Percentiles rank a stretch among this genome's conserved stretches.
Evolutionary conservation across 768 basidiomycete genomes (phyloP).

Genomic region (Hygrophoropsis aurantiaca): DNA sequence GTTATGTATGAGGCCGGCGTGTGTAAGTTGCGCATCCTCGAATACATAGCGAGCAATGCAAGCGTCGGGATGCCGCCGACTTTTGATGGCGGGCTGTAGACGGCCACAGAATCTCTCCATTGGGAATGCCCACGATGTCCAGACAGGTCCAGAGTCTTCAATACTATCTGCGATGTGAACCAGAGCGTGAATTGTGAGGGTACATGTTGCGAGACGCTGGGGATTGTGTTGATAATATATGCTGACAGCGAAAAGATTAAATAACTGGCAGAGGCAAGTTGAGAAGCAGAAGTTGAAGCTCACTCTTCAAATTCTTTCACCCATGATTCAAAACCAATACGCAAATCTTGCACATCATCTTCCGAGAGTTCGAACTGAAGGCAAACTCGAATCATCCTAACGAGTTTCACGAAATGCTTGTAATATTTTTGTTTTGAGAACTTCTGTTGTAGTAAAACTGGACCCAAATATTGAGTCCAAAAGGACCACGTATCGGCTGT

Average conservation of each 20-base stretch:
- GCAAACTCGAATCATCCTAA: constrained; percentile 35
- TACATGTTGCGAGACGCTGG: too few relatives aligned
- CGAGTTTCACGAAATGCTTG: constrained; percentile 41
- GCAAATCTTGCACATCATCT: constrained; percentile 28
- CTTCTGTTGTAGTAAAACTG: constrained; percentile 32
- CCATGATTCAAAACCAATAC: constrained; percentile 38
- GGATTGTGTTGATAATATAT: too few relatives aligned
- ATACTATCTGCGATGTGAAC: constrained; percentile 34
- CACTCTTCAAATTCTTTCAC: constrained; percentile 40
- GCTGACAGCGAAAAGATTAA: too few relatives aligned
- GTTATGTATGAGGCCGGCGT: background rate
- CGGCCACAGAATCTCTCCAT: constrained; percentile 36
- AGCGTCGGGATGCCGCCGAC: too few relatives aligned
- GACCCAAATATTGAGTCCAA: constrained; percentile 40
- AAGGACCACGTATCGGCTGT: constrained; percentile 41
- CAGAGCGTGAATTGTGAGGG: constrained; percentile 34
- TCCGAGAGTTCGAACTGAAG: constrained; percentile 35
- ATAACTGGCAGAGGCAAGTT: too few relatives aligned
- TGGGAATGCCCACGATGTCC: constrained; percentile 35
- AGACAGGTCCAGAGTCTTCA: constrained; percentile 30
- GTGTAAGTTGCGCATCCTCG: background rate
- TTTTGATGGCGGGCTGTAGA: constrained; percentile 22
- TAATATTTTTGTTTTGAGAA: constrained; percentile 37
- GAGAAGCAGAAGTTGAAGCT: constrained; percentile 11
- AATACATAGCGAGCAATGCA: background rate